A percentile compares a stretch with the other conserved stretches of the same genome.
Evolutionary conservation across 1,284 basidiomycete genomes (phyloP).

Genomic region (Austropuccinia psidii): DNA sequence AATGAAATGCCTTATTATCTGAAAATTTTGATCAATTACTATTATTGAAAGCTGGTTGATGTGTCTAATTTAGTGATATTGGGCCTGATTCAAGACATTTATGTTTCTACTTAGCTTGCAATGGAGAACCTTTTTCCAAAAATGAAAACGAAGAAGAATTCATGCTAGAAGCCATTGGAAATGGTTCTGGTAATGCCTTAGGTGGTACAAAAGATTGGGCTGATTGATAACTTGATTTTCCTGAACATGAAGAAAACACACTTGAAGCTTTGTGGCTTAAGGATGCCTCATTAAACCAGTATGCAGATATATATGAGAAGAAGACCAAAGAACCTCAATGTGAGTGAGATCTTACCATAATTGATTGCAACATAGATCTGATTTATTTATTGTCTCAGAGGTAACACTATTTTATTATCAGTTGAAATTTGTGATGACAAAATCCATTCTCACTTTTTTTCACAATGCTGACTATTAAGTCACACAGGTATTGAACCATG

Average conservation of each 20-base stretch:
- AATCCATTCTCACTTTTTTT: slow-evolving; percentile 38
- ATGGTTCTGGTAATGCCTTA: slow-evolving; percentile 59
- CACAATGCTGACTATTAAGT: slow-evolving; percentile 40
- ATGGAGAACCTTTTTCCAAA: slow-evolving; percentile 52
- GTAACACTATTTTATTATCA: slow-evolving; percentile 38
- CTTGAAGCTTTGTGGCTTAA: slow-evolving; percentile 50
- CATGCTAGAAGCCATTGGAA: slow-evolving; percentile 60
- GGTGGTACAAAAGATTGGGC: slow-evolving; percentile 65
- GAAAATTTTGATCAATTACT: slow-evolving; percentile 57
- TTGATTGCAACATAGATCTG: neutral
- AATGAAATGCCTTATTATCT: slow-evolving; percentile 59
- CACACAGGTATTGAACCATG: slow-evolving; percentile 62
- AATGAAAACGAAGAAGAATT: slow-evolving; percentile 54
- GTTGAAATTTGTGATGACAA: slow-evolving; percentile 37
- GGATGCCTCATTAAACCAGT: neutral
- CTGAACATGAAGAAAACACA: slow-evolving; percentile 46
- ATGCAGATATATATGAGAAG: too few species aligned
- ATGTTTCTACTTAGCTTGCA: slow-evolving; percentile 54
- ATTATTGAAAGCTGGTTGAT: slow-evolving; percentile 51
- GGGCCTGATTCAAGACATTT: slow-evolving; percentile 53
- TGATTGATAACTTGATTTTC: slow-evolving; percentile 57
- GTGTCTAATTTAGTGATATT: slow-evolving; percentile 55
- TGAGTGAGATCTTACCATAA: too few species aligned
- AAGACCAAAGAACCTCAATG: too few species aligned
- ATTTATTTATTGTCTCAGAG: slow-evolving; percentile 26